Conservation (phyloP, 116 monocot species). For the Zostera marina region DNA sequence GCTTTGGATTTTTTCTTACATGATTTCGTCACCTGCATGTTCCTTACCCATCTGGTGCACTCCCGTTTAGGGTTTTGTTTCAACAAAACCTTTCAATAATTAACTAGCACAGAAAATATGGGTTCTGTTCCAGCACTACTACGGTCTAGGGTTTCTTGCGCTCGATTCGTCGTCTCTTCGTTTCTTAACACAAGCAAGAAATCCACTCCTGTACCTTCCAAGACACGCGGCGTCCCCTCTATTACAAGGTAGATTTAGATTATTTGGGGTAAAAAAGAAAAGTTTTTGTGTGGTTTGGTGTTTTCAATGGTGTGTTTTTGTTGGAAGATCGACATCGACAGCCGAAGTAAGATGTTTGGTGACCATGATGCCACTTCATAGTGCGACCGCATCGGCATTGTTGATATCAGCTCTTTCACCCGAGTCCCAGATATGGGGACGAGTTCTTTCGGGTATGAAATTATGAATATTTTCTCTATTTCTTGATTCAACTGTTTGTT, state of each 20-base stretch:
- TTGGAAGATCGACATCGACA: conserved; percentile 16
- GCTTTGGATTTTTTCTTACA: too few relatives aligned
- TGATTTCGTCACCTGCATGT: too few relatives aligned
- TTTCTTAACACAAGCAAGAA: neutral
- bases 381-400: conserved; percentile 46
- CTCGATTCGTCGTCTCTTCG: neutral
- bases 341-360: conserved; percentile 19
- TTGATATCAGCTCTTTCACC: conserved; percentile 39
- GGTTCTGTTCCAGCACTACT: neutral
- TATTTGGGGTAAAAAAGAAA: neutral
- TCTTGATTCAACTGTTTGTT: neutral
- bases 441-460: conserved; percentile 47
- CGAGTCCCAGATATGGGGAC: conserved; percentile 46
- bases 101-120: neutral
- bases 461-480: conserved; percentile 9
- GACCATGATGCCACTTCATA: conserved; percentile 65
- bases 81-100: too few relatives aligned
- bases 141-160: conserved; percentile 7
- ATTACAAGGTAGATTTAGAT: neutral
- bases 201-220: neutral
- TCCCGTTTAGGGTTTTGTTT: too few relatives aligned
- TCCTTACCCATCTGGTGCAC: too few relatives aligned
- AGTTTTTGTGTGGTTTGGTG: neutral
- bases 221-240: neutral
- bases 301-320: neutral